phyloP scores from a whole-genome alignment of 2,329 filamentous ascomycete genomes.

The Didymella lethalis region DNA sequence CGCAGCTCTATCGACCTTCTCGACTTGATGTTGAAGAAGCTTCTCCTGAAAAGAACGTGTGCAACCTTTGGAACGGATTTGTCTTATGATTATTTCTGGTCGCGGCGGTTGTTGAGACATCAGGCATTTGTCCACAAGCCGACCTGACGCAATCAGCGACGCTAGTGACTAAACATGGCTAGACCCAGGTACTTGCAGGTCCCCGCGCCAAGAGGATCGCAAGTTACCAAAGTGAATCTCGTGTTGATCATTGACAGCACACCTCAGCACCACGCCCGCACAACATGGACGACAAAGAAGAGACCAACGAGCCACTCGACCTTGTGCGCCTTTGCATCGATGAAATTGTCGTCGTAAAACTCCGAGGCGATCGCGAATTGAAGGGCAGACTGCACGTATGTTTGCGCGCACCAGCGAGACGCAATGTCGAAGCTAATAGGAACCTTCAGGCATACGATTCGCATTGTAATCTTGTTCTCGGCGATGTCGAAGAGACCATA shows the following conservation, averaged over 20 bases:
- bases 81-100: not conserved
- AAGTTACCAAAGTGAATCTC: constrained; percentile 26
- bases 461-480: constrained; percentile 95
- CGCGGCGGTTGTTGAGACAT: constrained; percentile 13
- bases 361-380: constrained; percentile 92
- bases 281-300: constrained; percentile 83
- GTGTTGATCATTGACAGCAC: constrained; percentile 13
- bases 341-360: constrained; percentile 96
- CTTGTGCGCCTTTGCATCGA: constrained; percentile 93
- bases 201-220: constrained; percentile 28
- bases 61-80: not conserved
- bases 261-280: constrained; percentile 23
- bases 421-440: constrained; percentile 22
- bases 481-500: constrained; percentile 96
- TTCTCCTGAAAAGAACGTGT: not conserved
- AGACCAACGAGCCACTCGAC: constrained; percentile 88
- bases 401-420: constrained; percentile 13
- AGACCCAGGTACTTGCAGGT: constrained; percentile 10
- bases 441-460: constrained; percentile 86
- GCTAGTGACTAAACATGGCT: constrained; percentile 16
- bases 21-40: not conserved
- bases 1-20: not conserved
- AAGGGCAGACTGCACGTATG: constrained; percentile 91
- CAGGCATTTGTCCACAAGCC: constrained; percentile 14
- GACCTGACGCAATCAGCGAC: constrained; percentile 26